Evolutionary conservation across 1,139 yeast genomes (phyloP).

Genomic region (Hansenula lynferdii): DNA sequence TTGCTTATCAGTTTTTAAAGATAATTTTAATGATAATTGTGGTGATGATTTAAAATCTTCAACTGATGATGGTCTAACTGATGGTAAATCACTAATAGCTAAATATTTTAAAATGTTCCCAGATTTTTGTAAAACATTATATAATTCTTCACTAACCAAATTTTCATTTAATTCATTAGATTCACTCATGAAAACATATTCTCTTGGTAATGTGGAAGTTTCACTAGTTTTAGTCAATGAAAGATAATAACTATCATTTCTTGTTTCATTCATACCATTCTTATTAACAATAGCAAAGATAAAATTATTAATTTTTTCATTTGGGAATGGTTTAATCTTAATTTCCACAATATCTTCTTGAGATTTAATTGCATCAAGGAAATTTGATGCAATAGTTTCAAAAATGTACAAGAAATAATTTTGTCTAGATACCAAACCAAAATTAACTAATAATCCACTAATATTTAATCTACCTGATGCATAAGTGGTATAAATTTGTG

Average conservation of each 20-base stretch:
- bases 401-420: conserved; percentile 61
- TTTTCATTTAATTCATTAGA: conserved; percentile 73
- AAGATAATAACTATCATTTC: conserved; percentile 74
- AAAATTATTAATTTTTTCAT: conserved; percentile 55
- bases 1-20: conserved; percentile 39
- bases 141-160: conserved; percentile 47
- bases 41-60: conserved; percentile 44
- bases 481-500: conserved; percentile 68
- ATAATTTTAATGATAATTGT: conserved; percentile 47
- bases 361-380: conserved; percentile 31
- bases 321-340: conserved; percentile 54
- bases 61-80: conserved; percentile 54
- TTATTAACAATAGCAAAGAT: conserved; percentile 85
- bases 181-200: conserved; percentile 89
- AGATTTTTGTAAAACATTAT: conserved; percentile 44
- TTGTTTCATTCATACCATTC: conserved; percentile 69
- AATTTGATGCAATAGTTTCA: conserved; percentile 48
- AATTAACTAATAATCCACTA: conserved; percentile 53
- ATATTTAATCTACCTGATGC: conserved; percentile 88
- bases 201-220: conserved; percentile 61
- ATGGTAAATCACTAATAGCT: conserved; percentile 80
- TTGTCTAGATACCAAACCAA: conserved; percentile 75
- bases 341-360: conserved; percentile 64
- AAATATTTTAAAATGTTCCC: conserved; percentile 56
- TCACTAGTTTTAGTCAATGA: conserved; percentile 78